Base-by-base conservation (phyloP, 2,329 filamentous ascomycete genomes). In the Zopfia rhizophila region DNA sequence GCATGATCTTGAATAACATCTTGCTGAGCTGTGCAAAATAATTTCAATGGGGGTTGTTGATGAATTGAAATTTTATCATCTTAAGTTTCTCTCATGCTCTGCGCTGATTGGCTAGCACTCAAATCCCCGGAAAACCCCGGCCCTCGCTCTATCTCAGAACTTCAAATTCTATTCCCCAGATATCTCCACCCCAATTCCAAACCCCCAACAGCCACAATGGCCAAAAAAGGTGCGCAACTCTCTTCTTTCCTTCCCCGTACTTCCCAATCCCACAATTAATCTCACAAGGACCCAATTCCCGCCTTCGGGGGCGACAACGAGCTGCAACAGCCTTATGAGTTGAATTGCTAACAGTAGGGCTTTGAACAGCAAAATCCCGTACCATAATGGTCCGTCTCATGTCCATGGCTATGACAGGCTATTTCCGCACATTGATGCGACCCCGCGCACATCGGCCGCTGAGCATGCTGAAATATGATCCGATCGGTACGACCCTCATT, bases 381-480 rank as follows among this genome's bases (percentile, higher is more conserved):
- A 88, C 93, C 59, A 87, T 99, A 71, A 84, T 90, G 70, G 93
- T 97, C 73, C 92, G 94, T 72, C 88, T 99, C 60, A 81, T 99
- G 72, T 96, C 91, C 55, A 99, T 99, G 94, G 94, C 94, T 72
- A 88, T 96, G 88, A 99, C 94, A 18, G 94, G 94, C 67, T 99
- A 91, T 82, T 99, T 93, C 82, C 92, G 93, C 75, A 95, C 91
- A 41, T 86, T 96, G 74, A 82, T 88, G 61, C 87, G 95, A 48
- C 92, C 91, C 10, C 87, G 94, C 60, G 82, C 84, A 21, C 82
- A 91, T 53, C 81, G 88, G 31, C 92, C 95, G 45, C 83, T 99
- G 76, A 95, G 91, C 78, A 94, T 99, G 91, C 79, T 99, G 63
- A 99, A 99, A 80, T 99, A 99, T 76, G 94, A 99, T 71, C 94